Base-by-base conservation (phyloP, 805 yeast species). In the Barnettozyma botsteinii region DNA sequence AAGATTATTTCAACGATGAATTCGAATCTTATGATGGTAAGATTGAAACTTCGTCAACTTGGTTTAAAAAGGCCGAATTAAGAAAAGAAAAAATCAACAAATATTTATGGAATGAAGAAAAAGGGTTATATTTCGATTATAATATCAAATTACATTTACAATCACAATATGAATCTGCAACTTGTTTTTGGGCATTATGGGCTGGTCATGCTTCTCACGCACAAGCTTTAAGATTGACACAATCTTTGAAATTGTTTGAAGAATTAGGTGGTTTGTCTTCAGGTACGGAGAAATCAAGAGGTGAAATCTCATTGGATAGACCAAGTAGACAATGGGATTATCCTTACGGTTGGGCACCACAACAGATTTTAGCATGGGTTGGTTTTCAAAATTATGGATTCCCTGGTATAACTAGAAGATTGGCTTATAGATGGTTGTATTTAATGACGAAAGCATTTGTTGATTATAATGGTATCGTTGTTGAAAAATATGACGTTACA, bases 281-380 rank as follows among this genome's bases (percentile, higher is more conserved):
- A 0, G 94, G 96, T 28, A 82, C 96, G 0, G 71, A 76, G 49
- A 59, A 70, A 48, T 79, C 89, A 3, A 67, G 95, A 49, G 94
- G 96, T 29, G 75, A 70, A 20, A 64, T 85, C 27, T 76, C 81
- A 1, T 61, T 84, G 14, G 69, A 75, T 31, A 69, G 87, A 53
- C 96, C 95, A n/a, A 77, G 82, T 11, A 71, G 98, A 60, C 98
- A 91, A 64, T 91, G 98, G 98, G 98, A 91, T 60, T 93, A 82
- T 60, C 98, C 98, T 2, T 86, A 67, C 56, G 98, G 98, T 2
- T 91, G 98, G 98, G 96, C 98, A 0, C 98, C 98, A 4, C 98
- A 93, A 59, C 98, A 91, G 62, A 85, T 91, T 14, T 60, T 91
- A 40, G 91, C 95, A 1, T 91, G 98, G 98, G 75, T 74, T 33